phyloP scores from a whole-genome alignment of 345 rosid genomes.

The Salix purpurea region DNA sequence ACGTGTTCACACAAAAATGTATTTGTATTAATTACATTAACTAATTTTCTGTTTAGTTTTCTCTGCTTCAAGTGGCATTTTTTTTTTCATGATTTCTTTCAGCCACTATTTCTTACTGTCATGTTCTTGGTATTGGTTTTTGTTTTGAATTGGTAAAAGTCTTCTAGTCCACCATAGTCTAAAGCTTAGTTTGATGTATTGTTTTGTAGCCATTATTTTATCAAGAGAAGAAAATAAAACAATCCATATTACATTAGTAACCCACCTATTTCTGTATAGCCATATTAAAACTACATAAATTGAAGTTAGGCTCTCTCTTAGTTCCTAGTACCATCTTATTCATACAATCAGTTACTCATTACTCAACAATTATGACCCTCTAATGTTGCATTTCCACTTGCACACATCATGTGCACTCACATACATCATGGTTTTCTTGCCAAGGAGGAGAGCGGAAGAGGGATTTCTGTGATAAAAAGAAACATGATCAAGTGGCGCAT shows the following conservation, averaged over 20 bases:
- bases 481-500: background rate
- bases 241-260: background rate
- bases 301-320: background rate
- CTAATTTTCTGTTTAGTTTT: background rate
- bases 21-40: background rate
- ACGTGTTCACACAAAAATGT: constrained; percentile 5
- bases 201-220: background rate
- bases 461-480: background rate
- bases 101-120: background rate
- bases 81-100: background rate
- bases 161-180: background rate
- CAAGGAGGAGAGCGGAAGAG: background rate
- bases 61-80: background rate
- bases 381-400: background rate
- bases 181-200: background rate
- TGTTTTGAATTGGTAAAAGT: background rate
- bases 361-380: background rate
- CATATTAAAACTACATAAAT: background rate
- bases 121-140: background rate
- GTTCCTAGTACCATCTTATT: background rate
- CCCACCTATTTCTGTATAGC: no score
- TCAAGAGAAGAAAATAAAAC: background rate
- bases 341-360: background rate
- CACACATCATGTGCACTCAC: background rate
- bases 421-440: background rate